Evolutionary conservation across 108 stramenopile species (phyloP).

Genomic region (Skeletonema marinoi): DNA sequence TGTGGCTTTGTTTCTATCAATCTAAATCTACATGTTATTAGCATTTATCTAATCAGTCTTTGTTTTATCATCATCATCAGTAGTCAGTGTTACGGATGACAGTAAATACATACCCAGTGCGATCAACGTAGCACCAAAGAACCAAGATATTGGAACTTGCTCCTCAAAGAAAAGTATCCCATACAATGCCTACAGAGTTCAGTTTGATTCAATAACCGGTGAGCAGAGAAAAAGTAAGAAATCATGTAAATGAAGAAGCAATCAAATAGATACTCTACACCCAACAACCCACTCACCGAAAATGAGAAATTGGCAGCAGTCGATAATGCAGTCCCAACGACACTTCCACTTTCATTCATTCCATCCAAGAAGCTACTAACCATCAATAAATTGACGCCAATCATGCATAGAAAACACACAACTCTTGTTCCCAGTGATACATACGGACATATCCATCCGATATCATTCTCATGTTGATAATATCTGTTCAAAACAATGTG

Average conservation of each 20-base stretch:
- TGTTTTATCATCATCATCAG: neutral
- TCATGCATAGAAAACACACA: slow-evolving; percentile 58
- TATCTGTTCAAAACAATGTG: slow-evolving; percentile 12
- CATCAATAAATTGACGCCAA: slow-evolving; percentile 71
- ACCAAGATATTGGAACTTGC: slow-evolving; percentile 39
- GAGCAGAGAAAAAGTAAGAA: neutral
- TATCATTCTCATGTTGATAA: neutral
- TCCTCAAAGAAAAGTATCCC: slow-evolving; percentile 47
- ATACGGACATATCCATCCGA: slow-evolving; percentile 15
- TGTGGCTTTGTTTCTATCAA: neutral
- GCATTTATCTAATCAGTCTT: neutral
- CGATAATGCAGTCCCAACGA: slow-evolving; percentile 70
- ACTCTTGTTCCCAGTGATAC: slow-evolving; percentile 44
- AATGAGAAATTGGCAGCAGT: slow-evolving; percentile 74
- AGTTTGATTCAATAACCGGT: neutral
- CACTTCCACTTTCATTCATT: slow-evolving; percentile 79
- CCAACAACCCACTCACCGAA: slow-evolving; percentile 35
- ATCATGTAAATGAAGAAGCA: neutral
- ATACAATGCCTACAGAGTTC: slow-evolving; percentile 32
- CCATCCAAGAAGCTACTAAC: slow-evolving; percentile 74
- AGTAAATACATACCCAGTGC: slow-evolving; percentile 40
- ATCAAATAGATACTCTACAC: neutral
- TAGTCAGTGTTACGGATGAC: slow-evolving; percentile 27
- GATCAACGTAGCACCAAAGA: slow-evolving; percentile 41
- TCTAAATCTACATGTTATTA: neutral